Conservation (phyloP, 176 grass and related monocot genomes). For the Avena eriantha region DNA sequence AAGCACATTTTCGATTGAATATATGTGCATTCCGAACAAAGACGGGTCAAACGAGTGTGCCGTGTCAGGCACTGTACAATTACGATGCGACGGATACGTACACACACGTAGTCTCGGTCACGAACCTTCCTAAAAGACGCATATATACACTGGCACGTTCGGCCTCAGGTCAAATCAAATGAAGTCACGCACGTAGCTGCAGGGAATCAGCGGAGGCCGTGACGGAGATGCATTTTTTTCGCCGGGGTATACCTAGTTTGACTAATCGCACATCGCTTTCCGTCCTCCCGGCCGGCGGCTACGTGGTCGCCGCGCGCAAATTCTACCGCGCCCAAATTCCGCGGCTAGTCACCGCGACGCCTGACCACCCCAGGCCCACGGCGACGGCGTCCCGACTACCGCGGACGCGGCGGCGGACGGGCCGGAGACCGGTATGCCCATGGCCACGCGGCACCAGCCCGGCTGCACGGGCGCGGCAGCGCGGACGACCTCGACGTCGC, state of each 20-base stretch:
- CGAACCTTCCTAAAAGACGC: too few relatives aligned
- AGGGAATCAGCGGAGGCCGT: constrained; percentile 4
- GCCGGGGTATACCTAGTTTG: not conserved
- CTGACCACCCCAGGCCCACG: constrained; percentile 37
- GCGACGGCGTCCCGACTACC: constrained; percentile 52
- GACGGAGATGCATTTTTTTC: not conserved
- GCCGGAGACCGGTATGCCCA: constrained; percentile 73
- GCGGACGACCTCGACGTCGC: constrained; percentile 36
- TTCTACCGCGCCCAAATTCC: constrained; percentile 54
- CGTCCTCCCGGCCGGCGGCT: constrained; percentile 25
- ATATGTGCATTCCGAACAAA: too few relatives aligned
- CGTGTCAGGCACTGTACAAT: too few relatives aligned
- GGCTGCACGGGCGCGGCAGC: constrained; percentile 17
- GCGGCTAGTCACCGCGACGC: constrained; percentile 37
- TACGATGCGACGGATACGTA: too few relatives aligned
- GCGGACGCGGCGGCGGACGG: not conserved
- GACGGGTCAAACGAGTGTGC: too few relatives aligned
- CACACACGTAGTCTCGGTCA: too few relatives aligned
- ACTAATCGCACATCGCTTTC: constrained; percentile 14
- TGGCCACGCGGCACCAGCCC: constrained; percentile 74
- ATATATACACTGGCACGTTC: not conserved
- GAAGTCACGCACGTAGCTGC: not conserved
- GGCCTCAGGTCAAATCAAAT: not conserved
- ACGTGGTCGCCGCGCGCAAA: constrained; percentile 26
- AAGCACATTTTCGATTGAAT: too few relatives aligned